These are phyloP conservation scores for Geotrichum europaeum DNA, from an alignment of 1,139 yeast genomes.

Conservation along the genomic window DNA sequence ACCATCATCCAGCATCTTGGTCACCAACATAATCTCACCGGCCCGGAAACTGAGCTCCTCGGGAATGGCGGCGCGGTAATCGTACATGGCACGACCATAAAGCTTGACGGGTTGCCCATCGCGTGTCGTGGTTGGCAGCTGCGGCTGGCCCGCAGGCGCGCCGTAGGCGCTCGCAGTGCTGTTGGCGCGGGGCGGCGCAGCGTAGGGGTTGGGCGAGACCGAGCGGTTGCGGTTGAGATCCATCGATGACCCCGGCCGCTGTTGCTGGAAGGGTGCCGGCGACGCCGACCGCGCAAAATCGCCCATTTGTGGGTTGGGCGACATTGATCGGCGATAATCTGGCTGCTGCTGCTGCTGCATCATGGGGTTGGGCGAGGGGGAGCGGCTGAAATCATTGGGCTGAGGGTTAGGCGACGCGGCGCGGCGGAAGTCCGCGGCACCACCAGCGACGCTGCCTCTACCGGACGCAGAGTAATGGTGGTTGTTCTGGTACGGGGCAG, in stretches of 20 bases:
- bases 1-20: constrained; percentile 76
- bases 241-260: neutral
- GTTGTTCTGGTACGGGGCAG: constrained; percentile 15
- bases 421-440: constrained; percentile 10
- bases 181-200: constrained; percentile 23
- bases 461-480: constrained; percentile 3
- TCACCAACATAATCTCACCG: constrained; percentile 62
- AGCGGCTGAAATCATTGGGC: constrained; percentile 1
- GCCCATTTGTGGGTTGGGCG: neutral
- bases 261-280: constrained; percentile 9
- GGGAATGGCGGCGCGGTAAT: constrained; percentile 66
- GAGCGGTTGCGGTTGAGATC: constrained; percentile 8
- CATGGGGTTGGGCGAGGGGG: constrained; percentile 9
- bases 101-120: constrained; percentile 49
- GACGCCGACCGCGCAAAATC: neutral
- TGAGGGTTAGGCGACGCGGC: constrained; percentile 11
- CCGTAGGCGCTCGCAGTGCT: constrained; percentile 1
- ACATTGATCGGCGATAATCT: neutral
- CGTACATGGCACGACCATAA: constrained; percentile 63
- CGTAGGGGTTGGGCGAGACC: constrained; percentile 3
- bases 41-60: constrained; percentile 71
- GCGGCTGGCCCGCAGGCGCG: constrained; percentile 22
- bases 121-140: constrained; percentile 37
- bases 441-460: constrained; percentile 5
- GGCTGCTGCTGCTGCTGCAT: constrained; percentile 19